Percentiles rank a stretch among this genome's conserved stretches.
These are phyloP conservation scores for Salix dunnii DNA, from an alignment of 345 rosid species.

Conservation along the genomic window DNA sequence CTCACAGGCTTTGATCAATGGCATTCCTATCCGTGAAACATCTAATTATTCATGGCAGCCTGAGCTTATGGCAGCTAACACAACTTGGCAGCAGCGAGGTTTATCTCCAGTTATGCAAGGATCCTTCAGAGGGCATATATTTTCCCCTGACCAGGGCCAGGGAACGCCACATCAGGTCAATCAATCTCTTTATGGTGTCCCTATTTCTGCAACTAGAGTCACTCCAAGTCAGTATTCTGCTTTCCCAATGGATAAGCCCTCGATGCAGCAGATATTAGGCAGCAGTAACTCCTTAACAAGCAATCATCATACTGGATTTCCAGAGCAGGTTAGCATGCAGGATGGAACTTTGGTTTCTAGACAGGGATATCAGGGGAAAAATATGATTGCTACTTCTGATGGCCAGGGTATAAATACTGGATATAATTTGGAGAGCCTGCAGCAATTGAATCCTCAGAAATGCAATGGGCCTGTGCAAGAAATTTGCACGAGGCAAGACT, in stretches of 20 bases:
- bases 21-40: conserved; percentile 57
- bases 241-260: conserved; percentile 49
- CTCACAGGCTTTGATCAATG: conserved; percentile 49
- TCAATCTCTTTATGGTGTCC: conserved; percentile 68
- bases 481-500: conserved; percentile 36
- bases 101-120: conserved; percentile 50
- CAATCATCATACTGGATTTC: conserved; percentile 44
- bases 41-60: conserved; percentile 59
- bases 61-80: conserved; percentile 47
- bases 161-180: conserved; percentile 44
- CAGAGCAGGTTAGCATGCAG: conserved; percentile 45
- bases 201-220: conserved; percentile 45
- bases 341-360: conserved; percentile 46
- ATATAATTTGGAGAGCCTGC: conserved; percentile 42
- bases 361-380: conserved; percentile 47
- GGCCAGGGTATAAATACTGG: conserved; percentile 41
- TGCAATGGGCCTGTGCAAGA: conserved; percentile 38
- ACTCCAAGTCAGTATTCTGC: conserved; percentile 42
- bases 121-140: conserved; percentile 50
- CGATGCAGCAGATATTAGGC: conserved; percentile 40
- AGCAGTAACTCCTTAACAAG: conserved; percentile 43
- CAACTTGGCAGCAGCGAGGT: conserved; percentile 53
- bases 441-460: conserved; percentile 40
- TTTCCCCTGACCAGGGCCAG: conserved; percentile 63
- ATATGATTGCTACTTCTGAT: conserved; percentile 29